Base-by-base conservation (phyloP, 345 rosid species). In the Aquilaria malaccensis region DNA sequence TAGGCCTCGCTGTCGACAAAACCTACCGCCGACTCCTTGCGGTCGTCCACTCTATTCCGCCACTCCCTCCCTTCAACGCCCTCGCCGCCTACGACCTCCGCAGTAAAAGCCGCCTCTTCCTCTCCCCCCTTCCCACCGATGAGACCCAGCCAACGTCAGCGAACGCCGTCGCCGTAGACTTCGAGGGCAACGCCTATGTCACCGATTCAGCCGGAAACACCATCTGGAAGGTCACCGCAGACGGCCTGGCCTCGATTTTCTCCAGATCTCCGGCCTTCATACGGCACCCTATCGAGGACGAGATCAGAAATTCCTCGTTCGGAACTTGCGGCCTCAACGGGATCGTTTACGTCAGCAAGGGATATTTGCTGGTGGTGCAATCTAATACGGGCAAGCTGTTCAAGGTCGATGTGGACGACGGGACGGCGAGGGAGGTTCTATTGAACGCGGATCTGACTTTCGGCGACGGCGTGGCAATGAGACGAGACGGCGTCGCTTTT, bases 31-130 rank as follows among this genome's bases (percentile, higher is more conserved):
- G 96, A 52, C 79, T 86, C 45, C 88, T 88, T 30, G 98, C 89
- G n/a, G 77, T 62, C 30, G 60, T 87, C 69, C 74, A 80, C 57
- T 69, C 81, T 56, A 0, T 0, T 2, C 12, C 70, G 0, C 90
- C 92, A 7, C 98, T 84, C 74, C 83, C 78, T 45, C 72, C 81
- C 30, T 91, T 83, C 88, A 78, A 74, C 67, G 96, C 96, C 75
- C 82, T 88, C 41, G 96, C 85, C 55, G 88, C 96, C 62, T 91
- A 91, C 81, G 88, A 88, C 76, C 95, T 91, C 68, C 72, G 74
- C 12, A 68, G 69, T 45, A 72, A 77, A 52, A 58, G 54, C 7
- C 87, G 90, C 11, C 55, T 68, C 61, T 64, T 66, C 60, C 70
- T 68, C 55, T 59, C 81, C 33, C 12, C 55, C 43, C 80, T 77